These are phyloP conservation scores for Auricularia heimuer DNA, from an alignment of 768 basidiomycete species.

Conservation along the genomic window DNA sequence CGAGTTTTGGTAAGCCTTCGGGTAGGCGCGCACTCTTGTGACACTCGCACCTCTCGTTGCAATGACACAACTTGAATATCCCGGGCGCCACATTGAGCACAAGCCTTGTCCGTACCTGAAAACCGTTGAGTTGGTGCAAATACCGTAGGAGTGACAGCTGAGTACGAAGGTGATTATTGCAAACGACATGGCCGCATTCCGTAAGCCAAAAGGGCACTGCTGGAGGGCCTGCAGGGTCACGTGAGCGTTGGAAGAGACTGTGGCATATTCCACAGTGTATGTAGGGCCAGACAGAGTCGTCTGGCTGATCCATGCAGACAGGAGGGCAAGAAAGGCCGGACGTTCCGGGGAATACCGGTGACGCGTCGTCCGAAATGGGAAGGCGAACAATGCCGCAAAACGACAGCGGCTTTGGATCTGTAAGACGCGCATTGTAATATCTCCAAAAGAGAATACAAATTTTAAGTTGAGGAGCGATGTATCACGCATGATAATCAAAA, in stretches of 20 bases:
- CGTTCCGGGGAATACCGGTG: no score
- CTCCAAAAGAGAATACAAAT: no score
- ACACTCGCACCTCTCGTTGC: constrained; percentile 28
- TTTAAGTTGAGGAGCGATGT: no score
- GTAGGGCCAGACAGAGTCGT: constrained; percentile 55
- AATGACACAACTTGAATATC: constrained; percentile 62
- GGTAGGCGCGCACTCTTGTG: neutral
- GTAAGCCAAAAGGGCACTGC: constrained; percentile 79
- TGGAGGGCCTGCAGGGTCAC: constrained; percentile 26
- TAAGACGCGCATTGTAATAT: no score
- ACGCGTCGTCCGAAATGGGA: no score
- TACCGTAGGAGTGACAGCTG: neutral
- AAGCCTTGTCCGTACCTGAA: constrained; percentile 65
- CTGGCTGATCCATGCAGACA: neutral
- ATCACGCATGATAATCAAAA: no score
- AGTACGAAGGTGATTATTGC: constrained; percentile 59
- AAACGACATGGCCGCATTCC: constrained; percentile 78
- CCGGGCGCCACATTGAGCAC: constrained; percentile 53
- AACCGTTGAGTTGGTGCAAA: neutral
- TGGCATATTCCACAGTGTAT: constrained; percentile 63
- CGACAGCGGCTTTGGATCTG: no score
- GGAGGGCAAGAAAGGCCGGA: neutral
- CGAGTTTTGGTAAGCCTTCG: neutral
- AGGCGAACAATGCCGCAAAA: no score
- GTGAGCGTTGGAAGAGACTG: constrained; percentile 38